Percentiles rank a stretch among this genome's conserved stretches.
These are phyloP conservation scores for Pseudocohnilembus persalinus DNA, from an alignment of 169 alveolate species.

Conservation along the genomic window DNA sequence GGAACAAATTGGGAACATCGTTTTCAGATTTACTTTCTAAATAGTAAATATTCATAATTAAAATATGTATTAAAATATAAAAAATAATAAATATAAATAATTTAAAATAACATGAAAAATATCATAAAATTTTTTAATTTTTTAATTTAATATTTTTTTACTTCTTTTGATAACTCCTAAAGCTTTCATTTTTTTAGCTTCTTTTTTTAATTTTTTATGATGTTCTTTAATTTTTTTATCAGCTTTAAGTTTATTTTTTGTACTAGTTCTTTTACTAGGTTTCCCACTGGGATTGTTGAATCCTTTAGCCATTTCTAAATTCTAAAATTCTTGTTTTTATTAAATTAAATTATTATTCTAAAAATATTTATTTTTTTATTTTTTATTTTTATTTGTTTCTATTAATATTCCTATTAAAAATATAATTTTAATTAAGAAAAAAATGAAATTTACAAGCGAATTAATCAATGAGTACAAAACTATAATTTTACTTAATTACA, in stretches of 20 bases:
- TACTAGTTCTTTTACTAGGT: constrained; percentile 60
- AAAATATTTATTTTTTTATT: too few relatives aligned
- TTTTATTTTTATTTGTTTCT: too few relatives aligned
- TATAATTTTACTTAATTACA: background rate
- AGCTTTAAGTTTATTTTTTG: constrained; percentile 74
- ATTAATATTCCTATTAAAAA: too few relatives aligned
- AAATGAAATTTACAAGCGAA: too few relatives aligned
- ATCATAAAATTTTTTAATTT: background rate
- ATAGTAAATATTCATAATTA: background rate
- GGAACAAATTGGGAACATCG: constrained; percentile 25
- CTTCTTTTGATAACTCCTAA: constrained; percentile 56
- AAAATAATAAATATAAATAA: too few relatives aligned
- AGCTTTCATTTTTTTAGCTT: constrained; percentile 77
- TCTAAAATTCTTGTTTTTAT: background rate
- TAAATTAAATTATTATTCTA: too few relatives aligned
- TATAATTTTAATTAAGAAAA: too few relatives aligned
- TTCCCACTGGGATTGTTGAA: constrained; percentile 46
- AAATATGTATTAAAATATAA: constrained; percentile 17
- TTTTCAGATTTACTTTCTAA: constrained; percentile 1
- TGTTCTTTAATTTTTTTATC: constrained; percentile 84
- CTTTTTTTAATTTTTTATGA: constrained; percentile 79
- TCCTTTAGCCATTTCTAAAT: constrained; percentile 36
- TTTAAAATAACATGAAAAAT: too few relatives aligned
- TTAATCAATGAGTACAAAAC: background rate
- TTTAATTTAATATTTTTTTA: background rate